Base-by-base conservation (phyloP, 441 rosid species). In the Pelargonium fulgidum region DNA sequence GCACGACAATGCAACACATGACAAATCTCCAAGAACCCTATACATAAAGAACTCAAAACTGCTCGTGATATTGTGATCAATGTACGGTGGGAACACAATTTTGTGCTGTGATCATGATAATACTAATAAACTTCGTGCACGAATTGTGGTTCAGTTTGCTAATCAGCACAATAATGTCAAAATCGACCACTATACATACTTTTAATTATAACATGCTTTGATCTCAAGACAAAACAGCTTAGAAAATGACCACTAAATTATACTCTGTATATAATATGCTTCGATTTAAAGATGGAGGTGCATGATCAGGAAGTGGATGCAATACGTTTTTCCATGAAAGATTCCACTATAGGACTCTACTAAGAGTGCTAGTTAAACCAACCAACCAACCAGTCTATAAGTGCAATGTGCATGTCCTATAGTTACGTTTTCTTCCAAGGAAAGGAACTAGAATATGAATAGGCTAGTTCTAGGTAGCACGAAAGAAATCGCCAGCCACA, bases 381-480 rank as follows among this genome's bases (percentile, higher is more conserved):
- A 48, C 54, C n/a, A 48, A 48, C 54, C 54, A 48, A 13, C 54
- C 54, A 48, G 54, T n/a, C 54, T 48, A 14, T 14, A 48, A 48
- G n/a, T 48, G 54, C 54, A 48, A 48, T 48, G 54, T 48, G 54
- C 54, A 48, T 48, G 54, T 48, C 16, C 54, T 48, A 14, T 48
- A 48, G 54, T 48, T 11, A 48, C 2, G 54, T 48, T 48, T 48
- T 48, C 54, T 48, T 48, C 54, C 5, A 12, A 48, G 54, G 16
- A 13, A 48, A 48, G 54, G 54, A 48, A 48, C 41, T 36, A 36
- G 1, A 36, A 7, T 36, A 6, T 36, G 54, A 48, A 12, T 48
- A 14, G 4, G 41, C 41, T 36, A 48, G 54, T 48, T 48, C 54
- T 4, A 48, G 54, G 54, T 48, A 13, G 54, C n/a, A 10, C 54